phyloP scores from a whole-genome alignment of 2,329 filamentous ascomycete species.

The Lachnellula cervina region DNA sequence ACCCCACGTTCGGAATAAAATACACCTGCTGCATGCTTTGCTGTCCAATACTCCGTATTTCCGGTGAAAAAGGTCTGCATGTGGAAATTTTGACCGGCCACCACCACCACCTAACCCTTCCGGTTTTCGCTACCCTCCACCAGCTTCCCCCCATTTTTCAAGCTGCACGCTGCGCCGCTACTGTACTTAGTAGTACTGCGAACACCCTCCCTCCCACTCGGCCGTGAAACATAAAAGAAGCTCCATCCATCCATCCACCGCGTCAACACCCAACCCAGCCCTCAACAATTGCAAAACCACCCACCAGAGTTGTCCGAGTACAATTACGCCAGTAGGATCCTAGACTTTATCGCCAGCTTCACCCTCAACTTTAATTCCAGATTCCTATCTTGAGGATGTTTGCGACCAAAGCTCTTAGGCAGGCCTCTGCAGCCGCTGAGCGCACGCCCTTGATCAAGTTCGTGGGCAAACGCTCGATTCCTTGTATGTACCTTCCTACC shows the following conservation, averaged over 20 bases:
- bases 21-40: neutral
- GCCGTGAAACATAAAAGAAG: neutral
- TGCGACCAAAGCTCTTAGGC: conserved; percentile 34
- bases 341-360: conserved; percentile 11
- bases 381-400: conserved; percentile 30
- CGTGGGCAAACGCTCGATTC: conserved; percentile 36
- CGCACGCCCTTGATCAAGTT: conserved; percentile 39
- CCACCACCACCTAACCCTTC: neutral
- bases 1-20: neutral
- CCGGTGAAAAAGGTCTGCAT: neutral
- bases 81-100: neutral
- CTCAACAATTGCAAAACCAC: neutral
- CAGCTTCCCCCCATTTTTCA: neutral
- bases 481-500: conserved; percentile 29
- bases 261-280: neutral
- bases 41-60: neutral
- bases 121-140: neutral
- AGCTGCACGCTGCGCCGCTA: neutral
- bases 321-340: conserved; percentile 11
- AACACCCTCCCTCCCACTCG: no score
- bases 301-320: conserved; percentile 1
- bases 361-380: neutral
- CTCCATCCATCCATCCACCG: neutral
- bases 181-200: no score
- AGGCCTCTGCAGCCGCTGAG: conserved; percentile 30